These are phyloP conservation scores for Nemania sp. DNA, from an alignment of 2,329 filamentous ascomycete genomes.

Conservation along the genomic window DNA sequence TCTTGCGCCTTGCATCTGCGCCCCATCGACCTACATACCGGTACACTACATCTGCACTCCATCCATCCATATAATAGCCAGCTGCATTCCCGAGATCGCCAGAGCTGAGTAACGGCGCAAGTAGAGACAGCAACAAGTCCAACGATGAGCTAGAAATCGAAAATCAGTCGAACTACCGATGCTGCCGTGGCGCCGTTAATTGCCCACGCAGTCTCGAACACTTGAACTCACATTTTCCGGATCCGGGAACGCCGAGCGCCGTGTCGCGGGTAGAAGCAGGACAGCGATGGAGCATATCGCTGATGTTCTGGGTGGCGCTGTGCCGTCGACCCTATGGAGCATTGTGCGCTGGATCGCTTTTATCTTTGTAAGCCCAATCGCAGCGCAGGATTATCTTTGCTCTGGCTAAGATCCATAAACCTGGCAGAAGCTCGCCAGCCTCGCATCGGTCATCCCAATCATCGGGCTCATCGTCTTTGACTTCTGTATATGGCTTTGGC, in stretches of 20 bases:
- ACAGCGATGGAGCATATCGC: constrained; percentile 28
- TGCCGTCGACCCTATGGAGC: constrained; percentile 33
- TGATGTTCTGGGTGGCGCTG: constrained; percentile 29
- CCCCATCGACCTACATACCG: too few relatives aligned
- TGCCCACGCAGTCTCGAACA: background rate
- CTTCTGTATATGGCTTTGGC: constrained; percentile 56
- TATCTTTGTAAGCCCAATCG: constrained; percentile 36
- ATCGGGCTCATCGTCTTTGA: constrained; percentile 54
- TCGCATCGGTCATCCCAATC: constrained; percentile 52
- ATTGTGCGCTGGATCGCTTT: constrained; percentile 40
- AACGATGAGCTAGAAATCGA: background rate
- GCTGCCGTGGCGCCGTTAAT: background rate
- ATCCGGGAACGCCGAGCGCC: too few relatives aligned
- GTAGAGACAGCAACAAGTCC: too few relatives aligned
- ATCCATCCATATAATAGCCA: too few relatives aligned
- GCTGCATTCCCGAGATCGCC: background rate
- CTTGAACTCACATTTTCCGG: too few relatives aligned
- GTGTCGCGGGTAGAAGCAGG: too few relatives aligned
- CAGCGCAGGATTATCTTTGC: background rate
- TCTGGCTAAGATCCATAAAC: constrained; percentile 13
- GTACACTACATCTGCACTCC: too few relatives aligned
- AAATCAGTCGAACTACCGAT: background rate
- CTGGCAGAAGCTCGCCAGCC: constrained; percentile 40
- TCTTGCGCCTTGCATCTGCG: too few relatives aligned
- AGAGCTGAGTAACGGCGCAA: background rate